Evolutionary conservation across 352 stramenopile genomes (phyloP), one percentile per base, ranked within the genome.

Genomic region (Phytophthora rubi): DNA sequence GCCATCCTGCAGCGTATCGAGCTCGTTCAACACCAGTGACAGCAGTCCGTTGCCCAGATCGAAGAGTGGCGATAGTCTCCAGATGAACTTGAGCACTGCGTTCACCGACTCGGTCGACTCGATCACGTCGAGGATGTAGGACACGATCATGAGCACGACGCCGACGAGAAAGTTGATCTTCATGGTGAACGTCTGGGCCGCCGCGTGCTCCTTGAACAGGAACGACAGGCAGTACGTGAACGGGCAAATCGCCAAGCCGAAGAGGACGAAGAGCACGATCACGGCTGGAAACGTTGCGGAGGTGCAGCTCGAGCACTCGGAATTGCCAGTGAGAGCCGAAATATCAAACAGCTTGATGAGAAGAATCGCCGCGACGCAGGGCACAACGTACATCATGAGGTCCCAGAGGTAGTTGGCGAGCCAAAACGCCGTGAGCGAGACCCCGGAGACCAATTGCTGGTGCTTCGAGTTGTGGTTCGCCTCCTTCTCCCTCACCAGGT

Each of bases 401-500:
- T 99, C 95, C 81, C 92, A 98, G 13, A 90, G 57, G 63, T 92
- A 98, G 44, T 97, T 99, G n/a, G 92, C 90, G 0, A 96, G 47
- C 97, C 97, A 99, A 71, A 98, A 99, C 2, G 92, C 83, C 0
- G 68, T 70, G n/a, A 98, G 77, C 21, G 82, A 83, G 10, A 98
- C 95, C 6, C 97, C 97, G 2, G 90, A 97, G 18, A 99, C 95
- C 58, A 83, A 86, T 74, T 98, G 92, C 66, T 98, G 89, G 79
- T 99, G 97, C 73, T 99, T 99, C 1, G 96, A 93, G 70, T 98
- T 98, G 70, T 84, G 75, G 97, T 94, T 21, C 18, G n/a, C 85
- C 83, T 94, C 85, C 49, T 71, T 77, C 55, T 99, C 96, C 45
- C 92, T 84, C 18, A 99, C 97, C 10, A 99, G 76, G 69, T 98